These are phyloP conservation scores for Mycena albidolilacea DNA, from an alignment of 768 basidiomycete genomes.

Conservation along the genomic window DNA sequence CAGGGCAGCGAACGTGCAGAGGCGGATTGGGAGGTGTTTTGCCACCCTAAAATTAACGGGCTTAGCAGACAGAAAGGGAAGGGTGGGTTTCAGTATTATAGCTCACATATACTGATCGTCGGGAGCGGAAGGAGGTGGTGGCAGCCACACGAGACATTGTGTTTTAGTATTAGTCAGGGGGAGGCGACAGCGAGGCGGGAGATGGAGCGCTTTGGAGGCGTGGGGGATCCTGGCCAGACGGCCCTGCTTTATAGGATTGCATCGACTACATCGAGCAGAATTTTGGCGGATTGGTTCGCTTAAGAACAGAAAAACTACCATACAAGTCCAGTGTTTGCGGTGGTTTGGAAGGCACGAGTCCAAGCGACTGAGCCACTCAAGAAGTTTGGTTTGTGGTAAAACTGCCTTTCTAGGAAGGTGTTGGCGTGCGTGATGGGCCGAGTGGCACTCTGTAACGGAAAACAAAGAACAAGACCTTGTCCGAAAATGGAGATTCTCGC, in stretches of 20 bases:
- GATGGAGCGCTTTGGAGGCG: constrained; percentile 13
- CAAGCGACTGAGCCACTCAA: constrained; percentile 36
- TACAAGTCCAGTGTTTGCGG: constrained; percentile 35
- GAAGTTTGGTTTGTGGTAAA: constrained; percentile 23
- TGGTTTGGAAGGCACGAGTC: constrained; percentile 24
- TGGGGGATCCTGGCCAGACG: constrained; percentile 1
- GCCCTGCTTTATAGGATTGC: constrained; percentile 31
- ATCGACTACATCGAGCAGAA: background rate
- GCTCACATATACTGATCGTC: constrained; percentile 1
- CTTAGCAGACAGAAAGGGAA: background rate
- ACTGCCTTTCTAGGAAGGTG: constrained; percentile 30
- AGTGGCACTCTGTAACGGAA: constrained; percentile 22
- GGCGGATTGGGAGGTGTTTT: constrained; percentile 22
- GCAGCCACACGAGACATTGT: constrained; percentile 30
- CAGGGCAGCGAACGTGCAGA: constrained; percentile 10
- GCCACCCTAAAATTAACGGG: background rate
- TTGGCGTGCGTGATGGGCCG: background rate
- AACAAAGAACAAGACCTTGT: constrained; percentile 25
- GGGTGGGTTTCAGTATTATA: background rate
- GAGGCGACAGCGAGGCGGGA: background rate
- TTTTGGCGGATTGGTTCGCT: constrained; percentile 32
- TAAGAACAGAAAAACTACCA: constrained; percentile 16
- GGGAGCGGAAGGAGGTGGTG: constrained; percentile 8
- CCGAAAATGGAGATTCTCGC: constrained; percentile 18
- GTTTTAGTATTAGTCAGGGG: background rate